Evolutionary conservation across 2,329 filamentous ascomycete species (phyloP).

Genomic region (Penicillium fuscoglaucum): DNA sequence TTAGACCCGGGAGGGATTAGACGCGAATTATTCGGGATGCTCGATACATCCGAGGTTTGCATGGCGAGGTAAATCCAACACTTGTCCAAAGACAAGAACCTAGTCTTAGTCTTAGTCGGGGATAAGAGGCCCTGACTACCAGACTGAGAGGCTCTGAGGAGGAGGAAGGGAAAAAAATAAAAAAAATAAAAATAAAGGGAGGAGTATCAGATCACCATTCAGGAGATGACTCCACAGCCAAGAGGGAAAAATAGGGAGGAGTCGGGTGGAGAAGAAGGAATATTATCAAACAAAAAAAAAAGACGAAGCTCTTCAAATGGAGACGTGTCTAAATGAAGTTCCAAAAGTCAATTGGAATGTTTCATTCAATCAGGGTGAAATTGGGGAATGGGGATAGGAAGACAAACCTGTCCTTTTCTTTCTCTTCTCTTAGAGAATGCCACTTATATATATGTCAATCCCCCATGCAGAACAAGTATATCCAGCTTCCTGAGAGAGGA

Average conservation of each 20-base stretch:
- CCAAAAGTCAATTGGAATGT: constrained; percentile 36
- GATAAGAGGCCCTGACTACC: constrained; percentile 7
- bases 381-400: constrained; percentile 14
- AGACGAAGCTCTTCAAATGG: constrained; percentile 25
- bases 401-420: constrained; percentile 18
- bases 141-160: constrained; percentile 8
- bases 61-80: constrained; percentile 62
- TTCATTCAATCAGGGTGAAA: constrained; percentile 17
- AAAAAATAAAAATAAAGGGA: constrained; percentile 57
- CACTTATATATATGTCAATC: constrained; percentile 18
- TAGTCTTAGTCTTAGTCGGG: constrained; percentile 5
- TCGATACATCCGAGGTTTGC: constrained; percentile 75
- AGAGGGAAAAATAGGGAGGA: constrained; percentile 9
- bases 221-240: constrained; percentile 16
- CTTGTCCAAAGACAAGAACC: constrained; percentile 21
- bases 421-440: constrained; percentile 16
- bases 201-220: constrained; percentile 37
- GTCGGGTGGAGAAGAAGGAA: constrained; percentile 9
- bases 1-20: constrained; percentile 71
- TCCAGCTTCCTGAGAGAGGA: constrained; percentile 8
- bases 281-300: constrained; percentile 19
- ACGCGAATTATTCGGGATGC: constrained; percentile 59
- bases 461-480: constrained; percentile 6
- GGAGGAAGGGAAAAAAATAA: background rate
- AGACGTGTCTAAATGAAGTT: constrained; percentile 34